Percentiles rank a stretch among this genome's conserved stretches.
phyloP scores from a whole-genome alignment of 768 basidiomycete genomes.

The Pisolithus microcarpus region DNA sequence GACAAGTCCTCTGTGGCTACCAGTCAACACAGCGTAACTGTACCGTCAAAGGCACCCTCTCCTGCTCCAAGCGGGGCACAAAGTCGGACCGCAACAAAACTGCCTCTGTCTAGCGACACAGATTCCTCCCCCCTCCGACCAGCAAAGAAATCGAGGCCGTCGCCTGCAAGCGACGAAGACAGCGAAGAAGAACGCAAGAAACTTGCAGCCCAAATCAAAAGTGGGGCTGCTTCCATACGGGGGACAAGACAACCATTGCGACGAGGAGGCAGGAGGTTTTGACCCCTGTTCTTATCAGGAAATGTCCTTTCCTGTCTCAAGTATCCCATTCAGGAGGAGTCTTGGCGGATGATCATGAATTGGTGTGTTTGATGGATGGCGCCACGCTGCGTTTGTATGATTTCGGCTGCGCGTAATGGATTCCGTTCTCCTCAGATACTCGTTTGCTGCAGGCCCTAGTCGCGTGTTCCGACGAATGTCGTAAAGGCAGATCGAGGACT shows the following conservation, averaged over 20 bases:
- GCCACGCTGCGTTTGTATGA: no score
- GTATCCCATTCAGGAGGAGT: background rate
- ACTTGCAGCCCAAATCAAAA: slow-evolving; percentile 34
- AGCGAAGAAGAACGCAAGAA: slow-evolving; percentile 50
- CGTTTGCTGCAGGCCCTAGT: no score
- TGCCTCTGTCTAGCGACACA: slow-evolving; percentile 30
- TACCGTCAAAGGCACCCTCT: slow-evolving; percentile 10
- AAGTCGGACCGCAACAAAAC: slow-evolving; percentile 20
- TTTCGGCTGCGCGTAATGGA: no score
- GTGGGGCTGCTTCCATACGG: slow-evolving; percentile 34
- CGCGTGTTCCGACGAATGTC: background rate
- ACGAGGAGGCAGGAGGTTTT: slow-evolving; percentile 67
- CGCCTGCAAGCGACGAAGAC: slow-evolving; percentile 45
- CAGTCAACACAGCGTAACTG: slow-evolving; percentile 11
- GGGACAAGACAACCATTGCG: slow-evolving; percentile 69
- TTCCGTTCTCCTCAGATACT: no score
- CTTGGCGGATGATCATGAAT: background rate
- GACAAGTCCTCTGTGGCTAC: background rate
- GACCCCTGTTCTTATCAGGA: slow-evolving; percentile 19
- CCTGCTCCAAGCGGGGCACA: slow-evolving; percentile 11
- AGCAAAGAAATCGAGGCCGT: slow-evolving; percentile 43
- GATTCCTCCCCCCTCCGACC: slow-evolving; percentile 45
- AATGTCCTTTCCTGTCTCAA: background rate
- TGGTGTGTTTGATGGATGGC: no score
- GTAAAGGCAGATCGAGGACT: background rate